These are phyloP conservation scores for Rhizopogon vesiculosus DNA, from an alignment of 768 basidiomycete species.

Conservation along the genomic window DNA sequence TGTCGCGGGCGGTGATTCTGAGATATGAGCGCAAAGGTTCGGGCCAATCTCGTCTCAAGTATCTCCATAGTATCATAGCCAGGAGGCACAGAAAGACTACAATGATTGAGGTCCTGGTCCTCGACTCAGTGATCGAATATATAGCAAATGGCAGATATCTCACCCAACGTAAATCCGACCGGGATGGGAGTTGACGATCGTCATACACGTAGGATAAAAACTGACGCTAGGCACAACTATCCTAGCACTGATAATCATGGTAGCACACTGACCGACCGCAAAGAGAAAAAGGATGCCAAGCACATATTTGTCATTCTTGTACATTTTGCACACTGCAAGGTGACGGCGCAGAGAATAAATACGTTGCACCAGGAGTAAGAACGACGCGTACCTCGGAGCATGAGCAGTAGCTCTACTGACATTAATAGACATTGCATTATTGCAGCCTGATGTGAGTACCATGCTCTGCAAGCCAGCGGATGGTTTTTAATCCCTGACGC, in stretches of 20 bases:
- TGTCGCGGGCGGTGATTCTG: conserved; percentile 8
- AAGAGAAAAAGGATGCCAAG: conserved; percentile 7
- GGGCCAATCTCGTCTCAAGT: not conserved
- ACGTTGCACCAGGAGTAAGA: not conserved
- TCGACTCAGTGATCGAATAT: not conserved
- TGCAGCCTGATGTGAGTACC: too few relatives aligned
- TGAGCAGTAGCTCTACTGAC: conserved; percentile 5
- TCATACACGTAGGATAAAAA: conserved; percentile 13
- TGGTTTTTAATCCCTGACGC: too few relatives aligned
- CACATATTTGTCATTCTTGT: conserved; percentile 4
- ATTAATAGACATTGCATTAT: too few relatives aligned
- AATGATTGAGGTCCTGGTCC: conserved; percentile 14
- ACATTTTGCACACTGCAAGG: conserved; percentile 14
- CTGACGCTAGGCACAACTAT: conserved; percentile 6
- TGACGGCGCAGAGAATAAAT: not conserved
- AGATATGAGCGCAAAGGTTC: not conserved
- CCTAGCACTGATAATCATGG: conserved; percentile 14
- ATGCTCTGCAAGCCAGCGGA: too few relatives aligned
- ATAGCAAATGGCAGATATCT: not conserved
- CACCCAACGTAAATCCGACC: conserved; percentile 16
- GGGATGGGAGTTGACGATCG: conserved; percentile 4
- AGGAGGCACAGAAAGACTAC: conserved; percentile 8
- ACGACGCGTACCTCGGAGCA: conserved; percentile 15
- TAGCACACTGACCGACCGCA: conserved; percentile 3
- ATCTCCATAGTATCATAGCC: conserved; percentile 17